Evolutionary conservation across 495 filamentous ascomycete genomes (phyloP), one percentile per base, ranked within the genome.

Genomic region (Aspergillus affinis): DNA sequence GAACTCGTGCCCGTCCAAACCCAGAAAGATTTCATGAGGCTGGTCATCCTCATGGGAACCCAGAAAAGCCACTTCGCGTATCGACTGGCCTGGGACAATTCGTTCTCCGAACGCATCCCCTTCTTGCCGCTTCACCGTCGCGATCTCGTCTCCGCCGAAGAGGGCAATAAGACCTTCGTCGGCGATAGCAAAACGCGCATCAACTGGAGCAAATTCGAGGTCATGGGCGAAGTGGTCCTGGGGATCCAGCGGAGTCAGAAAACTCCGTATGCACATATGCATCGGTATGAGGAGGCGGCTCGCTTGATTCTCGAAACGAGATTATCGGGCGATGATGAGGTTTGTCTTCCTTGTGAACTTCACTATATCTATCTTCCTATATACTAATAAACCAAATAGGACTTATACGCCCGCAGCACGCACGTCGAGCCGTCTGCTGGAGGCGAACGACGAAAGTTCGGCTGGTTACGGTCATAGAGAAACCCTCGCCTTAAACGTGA

Each of bases 181-280:
- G 87, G 86, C 20, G 83, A 88, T 21, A 79, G 75, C 53, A 85
- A 88, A 58, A 86, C 89, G 58, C 81, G 90, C 46, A 91, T 98
- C 67, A 98, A 97, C 69, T 98, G 94, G 94, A 92, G 89, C 77
- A 98, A 98, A 67, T 98, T 98, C 64, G 92, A 98, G 77, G 88
- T 98, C 19, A 88, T 98, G 77, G 91, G 92, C 5, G 93, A 97
- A 59, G 89, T 97, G 23, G 82, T 98, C 53, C 81, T 96, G 54
- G 88, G 90, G 5, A 88, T 98, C 44, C 92, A 96, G 79, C 87
- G 86, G 72, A 96, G 92, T 70, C 94, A 97, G 75, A 88, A 87
- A 36, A 87, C 84, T 47, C 88, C 93, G 17, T 97, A 97, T 66
- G 82, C 84, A 57, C 84, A 88, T 58, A 72, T 95, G 55, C 73